These are phyloP conservation scores for Pseudogymnoascus sp. DNA, from an alignment of 2,329 filamentous ascomycete species.

Conservation along the genomic window DNA sequence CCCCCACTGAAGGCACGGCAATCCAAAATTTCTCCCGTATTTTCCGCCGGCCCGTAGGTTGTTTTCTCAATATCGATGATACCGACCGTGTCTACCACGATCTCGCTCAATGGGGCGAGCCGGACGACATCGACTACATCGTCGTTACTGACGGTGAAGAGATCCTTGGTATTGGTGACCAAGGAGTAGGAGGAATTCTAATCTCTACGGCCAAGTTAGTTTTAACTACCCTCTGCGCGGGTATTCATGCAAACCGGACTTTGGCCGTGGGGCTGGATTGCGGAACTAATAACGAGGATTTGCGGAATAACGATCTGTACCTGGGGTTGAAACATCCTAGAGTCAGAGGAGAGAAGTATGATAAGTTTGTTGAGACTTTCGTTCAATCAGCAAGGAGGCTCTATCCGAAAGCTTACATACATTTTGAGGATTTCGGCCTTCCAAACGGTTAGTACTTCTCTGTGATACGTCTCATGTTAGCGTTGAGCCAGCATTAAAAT, in stretches of 20 bases:
- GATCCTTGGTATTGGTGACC: constrained; percentile 84
- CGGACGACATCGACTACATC: constrained; percentile 79
- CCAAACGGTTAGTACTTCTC: constrained; percentile 47
- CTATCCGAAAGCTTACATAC: constrained; percentile 75
- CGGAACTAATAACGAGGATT: constrained; percentile 71
- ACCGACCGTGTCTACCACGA: constrained; percentile 57
- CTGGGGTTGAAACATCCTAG: constrained; percentile 64
- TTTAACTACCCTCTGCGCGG: constrained; percentile 78
- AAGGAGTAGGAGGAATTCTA: constrained; percentile 76
- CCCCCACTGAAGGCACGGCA: constrained; percentile 81
- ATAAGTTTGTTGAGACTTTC: constrained; percentile 69
- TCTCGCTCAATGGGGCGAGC: constrained; percentile 58
- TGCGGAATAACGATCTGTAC: constrained; percentile 72
- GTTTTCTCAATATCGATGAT: constrained; percentile 70
- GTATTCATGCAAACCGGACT: constrained; percentile 71
- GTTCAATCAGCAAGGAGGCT: constrained; percentile 58
- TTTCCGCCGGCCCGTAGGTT: constrained; percentile 72
- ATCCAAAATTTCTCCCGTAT: constrained; percentile 76
- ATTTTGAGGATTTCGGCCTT: constrained; percentile 85
- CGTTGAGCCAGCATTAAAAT: not conserved
- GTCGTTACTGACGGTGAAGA: constrained; percentile 68
- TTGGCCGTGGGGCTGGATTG: constrained; percentile 79
- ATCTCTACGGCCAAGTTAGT: constrained; percentile 80
- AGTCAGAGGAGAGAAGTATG: constrained; percentile 64
- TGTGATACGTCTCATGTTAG: not conserved